A percentile compares a stretch with the other conserved stretches of the same genome.
phyloP scores from a whole-genome alignment of 768 basidiomycete genomes.

The Termitomyces sp. region DNA sequence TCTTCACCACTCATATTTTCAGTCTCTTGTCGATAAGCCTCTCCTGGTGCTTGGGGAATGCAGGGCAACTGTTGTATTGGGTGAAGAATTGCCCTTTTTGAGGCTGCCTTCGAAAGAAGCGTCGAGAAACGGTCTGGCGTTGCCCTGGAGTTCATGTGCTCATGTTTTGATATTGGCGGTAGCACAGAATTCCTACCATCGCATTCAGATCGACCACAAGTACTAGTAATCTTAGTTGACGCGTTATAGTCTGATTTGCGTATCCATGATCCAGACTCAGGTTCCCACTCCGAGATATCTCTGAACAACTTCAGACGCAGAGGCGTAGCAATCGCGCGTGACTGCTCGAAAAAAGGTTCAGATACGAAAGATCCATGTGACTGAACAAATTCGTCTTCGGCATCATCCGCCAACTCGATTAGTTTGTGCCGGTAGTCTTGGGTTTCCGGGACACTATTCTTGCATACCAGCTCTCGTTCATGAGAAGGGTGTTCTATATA shows the following conservation, averaged over 20 bases:
- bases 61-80: neutral
- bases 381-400: slow-evolving; percentile 43
- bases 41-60: neutral
- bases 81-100: slow-evolving; percentile 2
- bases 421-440: slow-evolving; percentile 31
- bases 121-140: neutral
- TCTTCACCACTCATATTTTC: neutral
- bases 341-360: neutral
- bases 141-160: neutral
- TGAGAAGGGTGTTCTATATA: slow-evolving; percentile 33
- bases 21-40: neutral
- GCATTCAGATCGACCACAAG: neutral
- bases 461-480: slow-evolving; percentile 13
- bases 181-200: neutral
- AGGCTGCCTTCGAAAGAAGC: slow-evolving; percentile 2
- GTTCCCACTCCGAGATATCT: slow-evolving; percentile 45
- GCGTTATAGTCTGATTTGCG: slow-evolving; percentile 8
- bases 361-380: slow-evolving; percentile 4
- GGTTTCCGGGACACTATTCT: slow-evolving; percentile 17
- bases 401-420: slow-evolving; percentile 43
- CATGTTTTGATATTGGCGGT: neutral
- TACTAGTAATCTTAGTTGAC: slow-evolving; percentile 3
- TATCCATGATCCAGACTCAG: slow-evolving; percentile 37
- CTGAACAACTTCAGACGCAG: slow-evolving; percentile 5
- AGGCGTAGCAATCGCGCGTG: slow-evolving; percentile 1